phyloP scores from a whole-genome alignment of 2,329 filamentous ascomycete genomes.

The Graphilbum fragrans region DNA sequence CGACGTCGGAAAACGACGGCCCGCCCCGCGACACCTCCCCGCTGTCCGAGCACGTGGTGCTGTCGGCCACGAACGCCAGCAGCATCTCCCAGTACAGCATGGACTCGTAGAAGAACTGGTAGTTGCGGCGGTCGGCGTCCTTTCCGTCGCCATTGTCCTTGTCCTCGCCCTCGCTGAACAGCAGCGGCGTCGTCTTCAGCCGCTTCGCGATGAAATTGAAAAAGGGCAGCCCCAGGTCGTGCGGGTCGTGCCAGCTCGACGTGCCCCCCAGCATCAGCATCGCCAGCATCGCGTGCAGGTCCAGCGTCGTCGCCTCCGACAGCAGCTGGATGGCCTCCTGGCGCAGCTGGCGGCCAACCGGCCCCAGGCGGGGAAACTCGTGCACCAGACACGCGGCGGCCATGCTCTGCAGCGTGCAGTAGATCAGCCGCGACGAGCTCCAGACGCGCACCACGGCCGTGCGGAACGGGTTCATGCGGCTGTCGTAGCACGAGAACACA shows the following conservation, averaged over 20 bases:
- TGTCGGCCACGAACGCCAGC: constrained; percentile 38
- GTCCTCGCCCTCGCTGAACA: too few relatives aligned
- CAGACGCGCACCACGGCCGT: constrained; percentile 27
- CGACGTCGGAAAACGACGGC: too few relatives aligned
- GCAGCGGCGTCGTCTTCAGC: constrained; percentile 16
- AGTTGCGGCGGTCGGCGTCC: constrained; percentile 18
- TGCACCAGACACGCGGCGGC: constrained; percentile 41
- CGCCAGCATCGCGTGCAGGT: constrained; percentile 36
- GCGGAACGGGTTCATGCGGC: constrained; percentile 43
- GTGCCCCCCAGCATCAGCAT: constrained; percentile 41
- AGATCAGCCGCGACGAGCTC: constrained; percentile 34
- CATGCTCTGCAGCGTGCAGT: constrained; percentile 45
- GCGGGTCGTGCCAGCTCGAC: constrained; percentile 40
- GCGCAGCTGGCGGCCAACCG: constrained; percentile 35
- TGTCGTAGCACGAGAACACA: constrained; percentile 44
- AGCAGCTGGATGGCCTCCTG: constrained; percentile 39
- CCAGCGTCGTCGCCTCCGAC: constrained; percentile 28
- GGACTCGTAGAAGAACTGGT: constrained; percentile 38
- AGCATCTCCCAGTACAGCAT: constrained; percentile 49
- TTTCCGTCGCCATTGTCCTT: too few relatives aligned
- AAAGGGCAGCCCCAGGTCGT: constrained; percentile 37
- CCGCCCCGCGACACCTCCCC: too few relatives aligned
- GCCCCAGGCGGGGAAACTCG: constrained; percentile 38
- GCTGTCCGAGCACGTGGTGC: too few relatives aligned
- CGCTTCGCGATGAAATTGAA: constrained; percentile 32